phyloP scores from a whole-genome alignment of 2,329 filamentous ascomycete species.

The Epicoccum sorghinum region DNA sequence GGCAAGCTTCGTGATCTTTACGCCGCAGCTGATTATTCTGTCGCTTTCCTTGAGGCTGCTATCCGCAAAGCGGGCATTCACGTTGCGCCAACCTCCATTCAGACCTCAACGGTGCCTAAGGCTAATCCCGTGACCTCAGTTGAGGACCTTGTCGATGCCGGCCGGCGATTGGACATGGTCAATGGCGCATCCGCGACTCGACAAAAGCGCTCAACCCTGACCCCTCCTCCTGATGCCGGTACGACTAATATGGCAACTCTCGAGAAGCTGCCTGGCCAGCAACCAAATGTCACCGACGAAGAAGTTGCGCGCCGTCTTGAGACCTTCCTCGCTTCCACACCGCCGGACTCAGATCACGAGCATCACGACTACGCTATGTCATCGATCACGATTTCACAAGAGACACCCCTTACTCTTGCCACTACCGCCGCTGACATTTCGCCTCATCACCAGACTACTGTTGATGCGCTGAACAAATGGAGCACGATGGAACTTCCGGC shows the following conservation, averaged over 20 bases:
- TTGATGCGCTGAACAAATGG: constrained; percentile 28
- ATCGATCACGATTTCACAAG: constrained; percentile 38
- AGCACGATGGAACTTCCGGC: constrained; percentile 23
- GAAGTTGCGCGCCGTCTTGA: constrained; percentile 56
- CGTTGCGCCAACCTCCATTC: constrained; percentile 55
- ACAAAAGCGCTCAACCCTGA: constrained; percentile 41
- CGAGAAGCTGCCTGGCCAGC: constrained; percentile 34
- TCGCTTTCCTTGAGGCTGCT: constrained; percentile 89
- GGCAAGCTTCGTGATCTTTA: constrained; percentile 87
- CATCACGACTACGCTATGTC: constrained; percentile 37
- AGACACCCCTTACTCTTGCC: constrained; percentile 18
- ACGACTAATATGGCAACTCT: constrained; percentile 43
- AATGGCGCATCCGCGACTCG: constrained; percentile 17
- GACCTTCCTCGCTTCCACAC: constrained; percentile 58
- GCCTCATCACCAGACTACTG: background rate
- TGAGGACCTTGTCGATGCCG: constrained; percentile 55
- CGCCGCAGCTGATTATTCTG: constrained; percentile 93
- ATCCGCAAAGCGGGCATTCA: constrained; percentile 86
- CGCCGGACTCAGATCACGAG: constrained; percentile 52
- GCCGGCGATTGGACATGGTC: constrained; percentile 47
- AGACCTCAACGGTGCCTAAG: constrained; percentile 31
- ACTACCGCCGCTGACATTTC: constrained; percentile 14
- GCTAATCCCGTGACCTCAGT: constrained; percentile 47
- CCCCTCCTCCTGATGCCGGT: constrained; percentile 49
- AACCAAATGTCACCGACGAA: constrained; percentile 50